Base-by-base conservation (phyloP, 352 stramenopile genomes). In the Lagenidium giganteum region DNA sequence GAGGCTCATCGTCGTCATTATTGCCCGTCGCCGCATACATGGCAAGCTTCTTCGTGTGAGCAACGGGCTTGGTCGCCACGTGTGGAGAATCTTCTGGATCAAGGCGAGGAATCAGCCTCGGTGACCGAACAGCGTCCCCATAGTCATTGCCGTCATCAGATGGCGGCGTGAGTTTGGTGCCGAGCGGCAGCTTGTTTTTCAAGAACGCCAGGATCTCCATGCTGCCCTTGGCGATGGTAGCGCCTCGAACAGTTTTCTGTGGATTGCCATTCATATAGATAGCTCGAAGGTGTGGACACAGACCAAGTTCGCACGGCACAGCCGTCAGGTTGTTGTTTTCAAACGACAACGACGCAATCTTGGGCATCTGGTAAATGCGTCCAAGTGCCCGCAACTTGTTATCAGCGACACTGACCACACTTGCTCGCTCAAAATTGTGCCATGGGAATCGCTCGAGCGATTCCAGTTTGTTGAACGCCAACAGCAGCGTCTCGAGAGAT, bases 181-280 rank as follows among this genome's bases (percentile, higher is more conserved):
- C 58, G 3, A 51, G 63, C 1, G 70, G 70, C 5, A 83, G 48
- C 34, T 82, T 86, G 43, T 84, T 88, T 38, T 83, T 83, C 24
- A 88, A 51, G 45, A 83, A 80, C 8, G 47, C 45, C 16, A 87
- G 39, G 45, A 88, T 67, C 37, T 76, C 68, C 3, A 60, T 39
- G 41, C 66, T 87, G 11, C 76, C 78, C 51, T 85, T 82, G 39
- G 70, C 63, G 14, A 92, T 69, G 18, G 79, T 54, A 9, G 38
- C 64, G 6, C 69, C 64, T 17, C 78, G 67, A 14, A 93, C 60
- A 2, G 70, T 83, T 23, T 76, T 69, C 40, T 90, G 77, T 9
- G 78, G 78, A 42, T 89, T 93, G 5, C 80, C 75, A 27, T 82
- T 85, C 53, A 90, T 71, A 48, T 80, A 74, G n/a, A 92, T 60